Conservation (phyloP, 2,329 filamentous ascomycete genomes). For the Dichotomopilus funicola region DNA sequence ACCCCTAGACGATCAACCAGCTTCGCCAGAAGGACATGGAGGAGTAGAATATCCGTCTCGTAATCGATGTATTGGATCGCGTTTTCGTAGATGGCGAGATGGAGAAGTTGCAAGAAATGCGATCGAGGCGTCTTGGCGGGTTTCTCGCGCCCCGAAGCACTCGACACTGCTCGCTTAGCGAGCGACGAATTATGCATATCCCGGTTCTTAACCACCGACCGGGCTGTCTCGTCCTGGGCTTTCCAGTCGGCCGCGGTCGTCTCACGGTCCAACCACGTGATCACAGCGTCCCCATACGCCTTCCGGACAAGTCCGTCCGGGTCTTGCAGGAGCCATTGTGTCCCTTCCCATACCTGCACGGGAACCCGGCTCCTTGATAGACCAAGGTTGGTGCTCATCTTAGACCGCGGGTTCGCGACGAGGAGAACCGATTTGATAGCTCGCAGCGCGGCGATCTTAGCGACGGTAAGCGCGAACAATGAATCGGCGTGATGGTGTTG, state of each 20-base stretch:
- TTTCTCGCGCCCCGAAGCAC: slow-evolving; percentile 56
- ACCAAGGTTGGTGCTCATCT: slow-evolving; percentile 51
- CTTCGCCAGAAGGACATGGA: slow-evolving; percentile 70
- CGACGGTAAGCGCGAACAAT: slow-evolving; percentile 47
- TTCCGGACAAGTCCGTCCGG: slow-evolving; percentile 69
- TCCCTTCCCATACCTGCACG: slow-evolving; percentile 89
- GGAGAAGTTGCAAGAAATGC: slow-evolving; percentile 75
- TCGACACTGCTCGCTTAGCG: slow-evolving; percentile 61
- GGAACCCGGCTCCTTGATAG: slow-evolving; percentile 70
- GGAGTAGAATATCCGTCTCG: slow-evolving; percentile 66
- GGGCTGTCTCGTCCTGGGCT: slow-evolving; percentile 51
- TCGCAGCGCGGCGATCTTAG: slow-evolving; percentile 61
- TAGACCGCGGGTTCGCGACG: slow-evolving; percentile 66
- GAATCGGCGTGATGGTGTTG: slow-evolving; percentile 39
- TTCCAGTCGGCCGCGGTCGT: slow-evolving; percentile 60
- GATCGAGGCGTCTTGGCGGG: slow-evolving; percentile 47
- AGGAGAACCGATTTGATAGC: slow-evolving; percentile 76
- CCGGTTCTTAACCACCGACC: slow-evolving; percentile 35
- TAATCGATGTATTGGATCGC: slow-evolving; percentile 66
- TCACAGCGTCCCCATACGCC: slow-evolving; percentile 76
- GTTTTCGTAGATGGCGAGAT: slow-evolving; percentile 85
- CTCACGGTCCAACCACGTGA: slow-evolving; percentile 81
- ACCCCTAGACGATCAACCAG: slow-evolving; percentile 74
- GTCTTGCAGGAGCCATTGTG: slow-evolving; percentile 85
- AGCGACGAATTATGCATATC: slow-evolving; percentile 37